Base-by-base conservation (phyloP, 2,329 filamentous ascomycete genomes). In the Monosporascus sp. region DNA sequence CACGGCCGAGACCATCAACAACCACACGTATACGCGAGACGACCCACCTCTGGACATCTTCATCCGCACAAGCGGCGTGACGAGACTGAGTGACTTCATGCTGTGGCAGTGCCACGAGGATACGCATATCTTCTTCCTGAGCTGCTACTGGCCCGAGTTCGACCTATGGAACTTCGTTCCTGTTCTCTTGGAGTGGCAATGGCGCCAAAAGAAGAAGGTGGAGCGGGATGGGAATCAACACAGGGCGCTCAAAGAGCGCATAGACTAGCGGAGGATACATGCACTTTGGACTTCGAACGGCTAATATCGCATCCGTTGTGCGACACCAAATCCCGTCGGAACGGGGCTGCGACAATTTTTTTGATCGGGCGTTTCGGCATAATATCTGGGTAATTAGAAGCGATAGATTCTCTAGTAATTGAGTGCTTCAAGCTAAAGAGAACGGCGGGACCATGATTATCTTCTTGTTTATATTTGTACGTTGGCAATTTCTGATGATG, bases 71-170 rank as follows among this genome's bases (percentile, higher is more conserved):
- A 97, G 91, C 57, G 93, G 92, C 27, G 94, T 99, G 15, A 88
- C 92, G 70, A 82, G 94, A 48, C 76, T 99, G 54, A 97, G 91
- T 66, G 94, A 99, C 69, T 99, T 97, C 64, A 94, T 99, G 92
- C 84, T 99, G 37, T 99, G 94, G 94, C 94, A 99, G 72, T 94
- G 90, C 63, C 92, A 97, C 66, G 84, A 96, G 66, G 80, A 93
- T 58, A 97, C 94, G 0, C 88, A 96, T 55, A 88, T 99, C 58
- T 90, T 95, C 55, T 99, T 97, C 68, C 73, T 97, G 52, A 83
- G 96, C 63, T 94, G 90, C 59, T 77, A 96, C 57, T 99, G 94
- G 94, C 94, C 94, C 2, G 90, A 97, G 58, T 97, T 99, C 63
- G 91, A 96, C 67, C 78, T 99, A 5, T 93, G 91, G 85, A 83